Evolutionary conservation across 768 basidiomycete genomes (phyloP), one percentile per base, ranked within the genome.

Genomic region (Chalciporus chontae): DNA sequence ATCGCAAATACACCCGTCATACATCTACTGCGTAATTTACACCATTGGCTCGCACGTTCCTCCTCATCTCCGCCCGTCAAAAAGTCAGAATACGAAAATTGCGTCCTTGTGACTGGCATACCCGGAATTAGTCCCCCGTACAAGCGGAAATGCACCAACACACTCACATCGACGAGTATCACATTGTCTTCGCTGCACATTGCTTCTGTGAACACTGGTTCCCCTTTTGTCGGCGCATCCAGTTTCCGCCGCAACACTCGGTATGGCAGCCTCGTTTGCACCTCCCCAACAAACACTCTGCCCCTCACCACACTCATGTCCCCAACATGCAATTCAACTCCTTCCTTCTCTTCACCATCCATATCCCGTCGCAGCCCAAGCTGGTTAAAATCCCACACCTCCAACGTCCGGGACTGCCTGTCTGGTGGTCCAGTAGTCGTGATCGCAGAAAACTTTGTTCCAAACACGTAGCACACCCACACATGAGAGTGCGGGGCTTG

Each of bases 381-480:
- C 54, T 71, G 74, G 55, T 80, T 79, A 51, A 81, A 82, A 60
- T 83, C 80, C 60, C 74, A 77, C 27, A 81, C 55, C 39, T 73
- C 66, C 56, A 75, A 53, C 36, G 43, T 57, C 46, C 56, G 61
- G 40, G 57, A 36, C 15, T 40, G 53, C 36, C 48, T 43, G 50
- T 49, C 43, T 43, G 45, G 45, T 43, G 56, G 39, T 23, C 47
- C 39, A 19, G 59, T 38, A 23, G 31, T 38, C 21, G 29, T 27
- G 34, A 55, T 68, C 40, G 52, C 70, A 52, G 71, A 73, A 45
- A 72, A 79, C 51, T 70, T 73, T 23, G 70, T 70, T 18, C 80
- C 81, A 55, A 72, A 73, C 17, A 81, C 74, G 55, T 79, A 80
- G 65, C 81, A 84, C 8, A 80, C 78, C 81, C 81, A 84, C n/a